These are phyloP conservation scores for Apiospora rasikravindrae DNA, from an alignment of 2,329 filamentous ascomycete species.

Conservation along the genomic window DNA sequence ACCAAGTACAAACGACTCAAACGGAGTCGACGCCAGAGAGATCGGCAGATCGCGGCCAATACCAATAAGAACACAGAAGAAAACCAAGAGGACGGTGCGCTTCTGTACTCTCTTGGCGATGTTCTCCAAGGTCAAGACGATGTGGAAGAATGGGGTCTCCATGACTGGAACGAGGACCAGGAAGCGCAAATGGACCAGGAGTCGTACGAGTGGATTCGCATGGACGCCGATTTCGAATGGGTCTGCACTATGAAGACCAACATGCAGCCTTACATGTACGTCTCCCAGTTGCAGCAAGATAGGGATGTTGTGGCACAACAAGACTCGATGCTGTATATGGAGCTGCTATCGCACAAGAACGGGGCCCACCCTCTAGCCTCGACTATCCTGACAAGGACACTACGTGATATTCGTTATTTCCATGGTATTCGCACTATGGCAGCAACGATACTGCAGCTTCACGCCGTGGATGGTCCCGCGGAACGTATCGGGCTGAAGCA, in stretches of 20 bases:
- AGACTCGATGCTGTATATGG: constrained; percentile 77
- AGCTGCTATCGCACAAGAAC: constrained; percentile 51
- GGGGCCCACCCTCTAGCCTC: constrained; percentile 80
- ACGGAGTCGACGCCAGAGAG: constrained; percentile 70
- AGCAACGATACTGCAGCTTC: constrained; percentile 76
- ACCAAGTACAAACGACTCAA: constrained; percentile 99
- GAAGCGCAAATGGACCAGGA: constrained; percentile 93
- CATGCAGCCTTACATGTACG: constrained; percentile 96
- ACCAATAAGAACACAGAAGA: constrained; percentile 44
- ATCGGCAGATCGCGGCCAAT: constrained; percentile 57
- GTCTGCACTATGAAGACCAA: constrained; percentile 81
- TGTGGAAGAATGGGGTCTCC: constrained; percentile 79
- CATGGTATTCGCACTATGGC: constrained; percentile 90
- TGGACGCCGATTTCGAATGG: constrained; percentile 99
- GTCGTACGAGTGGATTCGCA: constrained; percentile 97
- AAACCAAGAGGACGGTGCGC: constrained; percentile 77
- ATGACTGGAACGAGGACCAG: constrained; percentile 88
- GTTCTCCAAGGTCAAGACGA: constrained; percentile 85
- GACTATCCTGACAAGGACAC: constrained; percentile 84
- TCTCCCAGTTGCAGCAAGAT: constrained; percentile 96
- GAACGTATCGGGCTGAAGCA: constrained; percentile 83
- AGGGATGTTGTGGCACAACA: constrained; percentile 91
- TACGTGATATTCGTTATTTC: constrained; percentile 92
- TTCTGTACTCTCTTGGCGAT: constrained; percentile 91
- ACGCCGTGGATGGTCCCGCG: constrained; percentile 65